Base-by-base conservation (phyloP, 805 yeast genomes). In the Yamadazyma takamatsuzukensis region DNA sequence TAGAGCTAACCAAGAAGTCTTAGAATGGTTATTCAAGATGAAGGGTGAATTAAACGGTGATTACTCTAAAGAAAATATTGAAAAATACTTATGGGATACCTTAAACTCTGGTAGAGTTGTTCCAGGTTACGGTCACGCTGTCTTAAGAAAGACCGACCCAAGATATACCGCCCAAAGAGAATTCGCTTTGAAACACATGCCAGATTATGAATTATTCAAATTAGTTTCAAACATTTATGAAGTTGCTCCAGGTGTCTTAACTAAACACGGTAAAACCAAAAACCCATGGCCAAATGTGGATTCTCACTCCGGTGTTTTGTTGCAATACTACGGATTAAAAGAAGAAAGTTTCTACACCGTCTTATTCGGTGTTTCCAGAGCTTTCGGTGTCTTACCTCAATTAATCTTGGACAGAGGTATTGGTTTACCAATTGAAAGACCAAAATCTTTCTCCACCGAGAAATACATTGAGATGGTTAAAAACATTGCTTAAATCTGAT, bases 111-210 rank as follows among this genome's bases (percentile, higher is more conserved):
- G 85, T 41, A 74, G 88, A 51, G 93, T 83, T 40, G 79, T 83
- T 43, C 94, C 94, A 42, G 94, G 94, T 41, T 84, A 84, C 66
- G 94, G 94, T 29, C 94, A 83, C 59, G 93, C 93, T 34, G 93
- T 83, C 32, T 70, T 83, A 59, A 73, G 94, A 64, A 78, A 76
- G 70, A 78, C 90, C 31, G 93, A 83, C 60, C 93, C 93, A 40
- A 72, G 93, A 50, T 83, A 78, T 65, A 69, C 74, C 36, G 90
- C 89, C 37, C 80, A 79, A 69, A 68, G 81, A 52, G 74, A 74
- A 50, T 82, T 81, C 58, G 88, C 81, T 33, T 64, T 70, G 49
- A 70, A 49, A 71, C 76, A 57, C 56, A 77, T 80, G 65, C 70
- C 76, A 33, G 66, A 74, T 51, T 82, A 82, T 57, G 74, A 71